Base-by-base conservation (phyloP, 139 green algal species). In the Chlamydomonas sphaeroides region DNA sequence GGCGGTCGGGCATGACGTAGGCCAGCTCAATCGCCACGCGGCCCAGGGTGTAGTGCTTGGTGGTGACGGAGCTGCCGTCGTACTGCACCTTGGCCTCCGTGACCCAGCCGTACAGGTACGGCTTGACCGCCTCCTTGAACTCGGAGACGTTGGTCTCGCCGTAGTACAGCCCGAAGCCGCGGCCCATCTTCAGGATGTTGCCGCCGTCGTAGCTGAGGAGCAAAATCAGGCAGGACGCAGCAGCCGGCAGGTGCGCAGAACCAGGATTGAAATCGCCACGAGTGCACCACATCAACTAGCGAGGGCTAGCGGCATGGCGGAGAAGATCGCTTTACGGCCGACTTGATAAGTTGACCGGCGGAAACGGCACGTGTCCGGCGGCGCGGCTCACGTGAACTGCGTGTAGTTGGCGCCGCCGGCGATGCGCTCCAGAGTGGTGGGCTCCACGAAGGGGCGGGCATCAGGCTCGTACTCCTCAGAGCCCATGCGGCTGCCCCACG, bases 381-480 rank as follows among this genome's bases (percentile, higher is more conserved):
- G 45, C 45, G 45, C 11, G 45, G 15, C 70, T 51, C 33, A 78
- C 70, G 70, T 39, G 53, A 78, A 78, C 15, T 35, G 21, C 20
- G 70, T 14, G 25, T 51, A 2, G 38, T 11, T 66, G 51, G 70
- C 33, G 35, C 70, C 70, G 23, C 51, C 70, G 17, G 51, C 70
- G 42, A 72, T 62, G 72, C 72, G 21, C 38, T 75, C 53, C 3
- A 78, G 6, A 26, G 41, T 57, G 48, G 51, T 53, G 28, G 65
- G 48, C 15, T 20, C 39, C 0, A 36, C 68, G 38, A 72, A 41
- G 25, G 45, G 38, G 32, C 65, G 65, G 36, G 77, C 84, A 33
- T 90, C 86, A 1, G 86, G 86, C 59, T 90, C 86, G 48, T 77
- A 84, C 73, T 83, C 82, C 73, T 90, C 86, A 56, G 38, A 42